Evolutionary conservation across 352 stramenopile species (phyloP).

Genomic region (Globisporangium paroecandrum): DNA sequence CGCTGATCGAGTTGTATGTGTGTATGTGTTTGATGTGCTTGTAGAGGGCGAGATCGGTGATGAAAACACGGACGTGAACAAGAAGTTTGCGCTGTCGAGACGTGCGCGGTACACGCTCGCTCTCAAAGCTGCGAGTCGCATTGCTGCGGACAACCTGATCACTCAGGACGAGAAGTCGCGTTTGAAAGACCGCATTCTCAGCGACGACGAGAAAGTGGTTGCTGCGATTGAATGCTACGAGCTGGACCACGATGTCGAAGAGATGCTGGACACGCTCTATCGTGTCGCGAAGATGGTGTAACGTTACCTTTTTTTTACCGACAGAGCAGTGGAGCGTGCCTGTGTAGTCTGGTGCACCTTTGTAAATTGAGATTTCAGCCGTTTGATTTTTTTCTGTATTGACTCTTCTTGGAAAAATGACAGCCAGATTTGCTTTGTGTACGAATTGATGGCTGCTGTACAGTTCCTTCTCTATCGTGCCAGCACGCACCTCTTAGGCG

Average conservation of each 20-base stretch:
- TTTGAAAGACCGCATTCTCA: constrained; percentile 83
- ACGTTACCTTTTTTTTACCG: background rate
- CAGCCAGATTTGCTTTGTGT: background rate
- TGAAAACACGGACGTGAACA: constrained; percentile 28
- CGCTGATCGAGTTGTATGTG: background rate
- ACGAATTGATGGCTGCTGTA: background rate
- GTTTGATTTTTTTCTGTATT: background rate
- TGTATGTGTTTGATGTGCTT: background rate
- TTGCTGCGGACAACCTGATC: constrained; percentile 82
- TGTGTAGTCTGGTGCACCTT: background rate
- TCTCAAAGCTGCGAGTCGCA: constrained; percentile 70
- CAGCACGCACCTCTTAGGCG: background rate
- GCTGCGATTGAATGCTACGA: constrained; percentile 82
- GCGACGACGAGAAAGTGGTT: constrained; percentile 71
- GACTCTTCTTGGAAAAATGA: background rate
- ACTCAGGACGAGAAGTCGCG: constrained; percentile 68
- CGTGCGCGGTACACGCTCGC: constrained; percentile 76
- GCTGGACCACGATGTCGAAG: constrained; percentile 76
- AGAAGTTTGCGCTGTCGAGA: constrained; percentile 50
- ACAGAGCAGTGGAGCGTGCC: background rate
- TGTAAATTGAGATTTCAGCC: background rate
- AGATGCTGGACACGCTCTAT: constrained; percentile 83
- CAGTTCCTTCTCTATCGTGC: background rate
- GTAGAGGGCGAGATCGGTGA: constrained; percentile 68
- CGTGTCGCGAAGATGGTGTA: constrained; percentile 61